Evolutionary conservation across 2,329 filamentous ascomycete genomes (phyloP).

Genomic region (Fusarium goolgardi): DNA sequence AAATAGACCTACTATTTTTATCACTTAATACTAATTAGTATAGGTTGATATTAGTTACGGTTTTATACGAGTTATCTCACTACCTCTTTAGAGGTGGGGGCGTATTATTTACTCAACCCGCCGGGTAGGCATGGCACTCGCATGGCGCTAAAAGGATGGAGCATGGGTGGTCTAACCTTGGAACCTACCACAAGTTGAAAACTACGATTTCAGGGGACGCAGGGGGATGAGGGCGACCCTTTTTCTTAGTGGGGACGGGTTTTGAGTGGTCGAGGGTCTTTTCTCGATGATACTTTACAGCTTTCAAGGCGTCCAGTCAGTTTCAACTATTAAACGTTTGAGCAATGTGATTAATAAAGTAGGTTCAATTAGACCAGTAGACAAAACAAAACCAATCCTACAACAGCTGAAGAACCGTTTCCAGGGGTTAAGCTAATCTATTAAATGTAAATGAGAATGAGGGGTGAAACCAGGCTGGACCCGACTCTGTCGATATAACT

Average conservation of each 20-base stretch:
- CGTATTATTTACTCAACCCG: no score
- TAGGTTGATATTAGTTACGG: no score
- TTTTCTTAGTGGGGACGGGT: constrained; percentile 25
- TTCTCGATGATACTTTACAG: constrained; percentile 11
- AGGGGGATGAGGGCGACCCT: constrained; percentile 26
- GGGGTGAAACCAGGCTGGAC: constrained; percentile 15
- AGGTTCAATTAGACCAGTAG: neutral
- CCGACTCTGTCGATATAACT: constrained; percentile 23
- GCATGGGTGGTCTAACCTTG: constrained; percentile 23
- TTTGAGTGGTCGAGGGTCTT: constrained; percentile 24
- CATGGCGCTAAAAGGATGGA: constrained; percentile 39
- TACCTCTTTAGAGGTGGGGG: no score
- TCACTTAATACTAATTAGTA: no score
- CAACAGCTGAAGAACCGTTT: constrained; percentile 1
- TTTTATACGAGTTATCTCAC: no score
- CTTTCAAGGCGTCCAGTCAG: constrained; percentile 5
- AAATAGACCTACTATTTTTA: no score
- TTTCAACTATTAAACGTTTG: neutral
- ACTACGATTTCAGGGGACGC: constrained; percentile 33
- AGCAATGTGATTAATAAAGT: neutral
- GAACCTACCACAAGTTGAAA: constrained; percentile 22
- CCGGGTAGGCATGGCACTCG: constrained; percentile 36
- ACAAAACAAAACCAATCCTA: constrained; percentile 1
- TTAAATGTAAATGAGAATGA: constrained; percentile 12
- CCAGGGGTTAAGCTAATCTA: constrained; percentile 17